Percentiles rank a stretch among this genome's conserved stretches.
Conservation (phyloP, 2,329 filamentous ascomycete genomes). For the Pestalotiopsis sp. region DNA sequence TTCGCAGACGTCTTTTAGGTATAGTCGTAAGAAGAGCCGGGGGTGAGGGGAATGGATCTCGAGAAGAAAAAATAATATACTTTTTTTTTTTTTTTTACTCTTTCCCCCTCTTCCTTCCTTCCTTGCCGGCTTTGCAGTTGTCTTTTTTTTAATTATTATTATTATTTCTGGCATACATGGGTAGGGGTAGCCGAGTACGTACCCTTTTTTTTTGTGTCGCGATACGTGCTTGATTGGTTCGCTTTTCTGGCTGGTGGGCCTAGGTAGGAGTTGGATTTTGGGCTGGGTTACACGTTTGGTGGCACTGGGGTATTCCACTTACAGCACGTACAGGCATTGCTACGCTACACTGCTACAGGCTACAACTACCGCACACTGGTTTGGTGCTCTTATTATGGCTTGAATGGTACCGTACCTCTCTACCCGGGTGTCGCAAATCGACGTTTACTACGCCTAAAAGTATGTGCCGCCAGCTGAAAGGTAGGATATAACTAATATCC, state of each 20-base stretch:
- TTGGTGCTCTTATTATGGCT: too few species aligned
- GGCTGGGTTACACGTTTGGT: background rate
- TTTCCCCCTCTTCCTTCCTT: background rate
- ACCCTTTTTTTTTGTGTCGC: background rate
- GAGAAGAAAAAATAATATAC: background rate
- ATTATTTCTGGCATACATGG: background rate
- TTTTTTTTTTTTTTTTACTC: background rate
- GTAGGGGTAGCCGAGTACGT: background rate
- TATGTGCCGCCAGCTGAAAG: background rate
- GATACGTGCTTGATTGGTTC: background rate
- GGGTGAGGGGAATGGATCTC: background rate
- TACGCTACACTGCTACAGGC: background rate
- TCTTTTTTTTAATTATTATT: background rate
- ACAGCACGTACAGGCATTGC: background rate
- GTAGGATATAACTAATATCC: background rate
- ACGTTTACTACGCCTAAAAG: background rate
- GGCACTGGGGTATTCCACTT: background rate
- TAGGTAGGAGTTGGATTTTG: background rate
- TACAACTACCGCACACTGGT: background rate
- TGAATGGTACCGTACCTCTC: background rate
- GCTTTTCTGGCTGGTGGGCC: background rate
- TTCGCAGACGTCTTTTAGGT: background rate
- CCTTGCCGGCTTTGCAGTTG: background rate
- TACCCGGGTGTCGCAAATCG: background rate
- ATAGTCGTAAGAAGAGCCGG: background rate